Evolutionary conservation across 2,329 filamentous ascomycete genomes (phyloP).

Genomic region (Sporothrix inflata): DNA sequence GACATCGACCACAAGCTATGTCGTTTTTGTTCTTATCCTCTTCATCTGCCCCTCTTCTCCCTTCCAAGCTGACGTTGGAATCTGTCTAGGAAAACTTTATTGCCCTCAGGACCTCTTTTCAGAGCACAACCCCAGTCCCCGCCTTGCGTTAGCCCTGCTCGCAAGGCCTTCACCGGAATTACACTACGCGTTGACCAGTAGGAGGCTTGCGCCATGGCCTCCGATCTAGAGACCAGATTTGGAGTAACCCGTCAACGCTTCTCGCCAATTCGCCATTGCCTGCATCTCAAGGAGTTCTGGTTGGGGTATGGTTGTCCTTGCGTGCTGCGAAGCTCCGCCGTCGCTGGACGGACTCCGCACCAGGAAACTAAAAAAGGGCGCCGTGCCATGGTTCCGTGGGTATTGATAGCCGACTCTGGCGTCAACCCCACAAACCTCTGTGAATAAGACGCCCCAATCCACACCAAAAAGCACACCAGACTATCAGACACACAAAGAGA

Average conservation of each 20-base stretch:
- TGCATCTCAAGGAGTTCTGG: neutral
- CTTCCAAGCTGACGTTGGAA: neutral
- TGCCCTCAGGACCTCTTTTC: slow-evolving; percentile 17
- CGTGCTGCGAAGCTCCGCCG: neutral
- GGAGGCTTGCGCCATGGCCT: neutral
- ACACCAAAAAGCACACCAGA: neutral
- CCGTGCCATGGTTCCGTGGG: neutral
- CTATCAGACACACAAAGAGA: neutral
- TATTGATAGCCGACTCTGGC: slow-evolving; percentile 15
- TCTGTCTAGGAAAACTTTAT: neutral
- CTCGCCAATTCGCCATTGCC: neutral
- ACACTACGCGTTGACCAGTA: neutral
- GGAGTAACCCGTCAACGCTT: neutral
- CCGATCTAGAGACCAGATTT: neutral
- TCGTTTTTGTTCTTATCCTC: no score
- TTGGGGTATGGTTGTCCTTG: neutral
- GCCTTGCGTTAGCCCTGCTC: neutral
- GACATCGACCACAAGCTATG: no score
- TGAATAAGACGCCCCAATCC: no score
- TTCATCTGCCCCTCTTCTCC: neutral
- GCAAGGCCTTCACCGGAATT: slow-evolving; percentile 3
- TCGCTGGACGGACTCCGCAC: neutral
- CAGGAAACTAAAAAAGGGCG: neutral
- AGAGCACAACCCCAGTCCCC: neutral
- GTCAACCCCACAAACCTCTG: neutral